Evolutionary conservation across 345 rosid species (phyloP).

Genomic region (Mallotus nudiflorus): DNA sequence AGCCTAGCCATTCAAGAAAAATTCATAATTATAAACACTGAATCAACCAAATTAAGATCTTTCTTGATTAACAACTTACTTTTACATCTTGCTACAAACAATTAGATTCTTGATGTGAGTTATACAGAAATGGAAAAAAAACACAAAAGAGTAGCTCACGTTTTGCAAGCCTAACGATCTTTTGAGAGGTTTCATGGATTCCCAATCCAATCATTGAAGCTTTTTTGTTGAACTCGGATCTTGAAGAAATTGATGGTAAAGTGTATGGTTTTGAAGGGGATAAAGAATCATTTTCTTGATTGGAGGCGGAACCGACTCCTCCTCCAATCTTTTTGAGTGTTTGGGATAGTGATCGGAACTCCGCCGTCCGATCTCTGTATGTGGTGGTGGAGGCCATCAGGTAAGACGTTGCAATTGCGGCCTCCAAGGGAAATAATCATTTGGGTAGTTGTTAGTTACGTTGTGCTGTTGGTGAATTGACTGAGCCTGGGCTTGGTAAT

Average conservation of each 20-base stretch:
- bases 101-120: background rate
- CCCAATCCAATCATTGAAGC: slow-evolving; percentile 66
- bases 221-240: slow-evolving; percentile 84
- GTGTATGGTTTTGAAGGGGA: slow-evolving; percentile 29
- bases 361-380: slow-evolving; percentile 76
- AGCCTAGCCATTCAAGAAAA: background rate
- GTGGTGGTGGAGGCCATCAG: slow-evolving; percentile 55
- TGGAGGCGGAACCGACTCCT: slow-evolving; percentile 27
- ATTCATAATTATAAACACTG: background rate
- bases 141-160: slow-evolving; percentile 31
- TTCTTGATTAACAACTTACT: background rate
- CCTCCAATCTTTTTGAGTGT: slow-evolving; percentile 73
- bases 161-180: slow-evolving; percentile 68
- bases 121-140: background rate
- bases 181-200: slow-evolving; percentile 69
- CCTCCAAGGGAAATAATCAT: background rate
- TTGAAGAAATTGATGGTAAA: slow-evolving; percentile 38
- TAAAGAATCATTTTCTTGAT: slow-evolving; percentile 25
- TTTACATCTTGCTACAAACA: background rate
- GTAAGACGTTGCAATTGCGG: background rate
- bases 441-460: slow-evolving; percentile 7
- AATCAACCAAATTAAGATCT: background rate
- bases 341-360: slow-evolving; percentile 71
- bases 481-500: background rate
- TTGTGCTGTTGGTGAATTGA: slow-evolving; percentile 3